These are phyloP conservation scores for Bruguiera sexangula DNA, from an alignment of 345 rosid species.

Conservation along the genomic window DNA sequence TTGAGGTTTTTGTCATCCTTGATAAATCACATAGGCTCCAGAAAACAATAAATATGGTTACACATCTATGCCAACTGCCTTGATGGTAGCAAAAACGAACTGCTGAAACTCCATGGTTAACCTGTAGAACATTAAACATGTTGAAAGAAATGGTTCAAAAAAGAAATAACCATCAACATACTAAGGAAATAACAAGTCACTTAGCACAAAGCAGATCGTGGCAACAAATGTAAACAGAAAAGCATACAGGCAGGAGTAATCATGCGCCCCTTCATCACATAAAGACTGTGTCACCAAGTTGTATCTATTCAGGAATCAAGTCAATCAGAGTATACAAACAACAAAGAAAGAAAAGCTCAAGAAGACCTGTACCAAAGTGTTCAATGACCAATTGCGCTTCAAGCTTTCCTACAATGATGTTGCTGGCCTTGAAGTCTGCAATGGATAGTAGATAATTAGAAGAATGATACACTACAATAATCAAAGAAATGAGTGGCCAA, in stretches of 20 bases:
- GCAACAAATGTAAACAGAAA: conserved; percentile 65
- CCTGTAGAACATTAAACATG: conserved; percentile 40
- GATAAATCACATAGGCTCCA: conserved; percentile 7
- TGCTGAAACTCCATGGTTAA: conserved; percentile 62
- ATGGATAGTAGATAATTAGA: conserved; percentile 5
- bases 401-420: conserved; percentile 47
- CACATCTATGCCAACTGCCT: conserved; percentile 67
- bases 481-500: background rate
- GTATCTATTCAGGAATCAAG: background rate
- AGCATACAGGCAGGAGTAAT: conserved; percentile 81
- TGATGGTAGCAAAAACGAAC: conserved; percentile 68
- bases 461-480: conserved; percentile 1
- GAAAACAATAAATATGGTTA: conserved; percentile 35
- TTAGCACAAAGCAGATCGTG: conserved; percentile 79
- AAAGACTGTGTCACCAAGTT: conserved; percentile 14
- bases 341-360: conserved; percentile 10
- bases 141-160: conserved; percentile 13
- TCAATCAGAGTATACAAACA: background rate
- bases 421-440: conserved; percentile 53
- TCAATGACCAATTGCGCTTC: conserved; percentile 66
- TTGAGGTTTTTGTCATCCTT: conserved; percentile 19
- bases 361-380: conserved; percentile 56
- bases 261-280: conserved; percentile 67
- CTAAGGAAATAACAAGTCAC: conserved; percentile 35
- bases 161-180: conserved; percentile 23